phyloP scores from a whole-genome alignment of 257 asterid genomes.

The Buddleja alternifolia region DNA sequence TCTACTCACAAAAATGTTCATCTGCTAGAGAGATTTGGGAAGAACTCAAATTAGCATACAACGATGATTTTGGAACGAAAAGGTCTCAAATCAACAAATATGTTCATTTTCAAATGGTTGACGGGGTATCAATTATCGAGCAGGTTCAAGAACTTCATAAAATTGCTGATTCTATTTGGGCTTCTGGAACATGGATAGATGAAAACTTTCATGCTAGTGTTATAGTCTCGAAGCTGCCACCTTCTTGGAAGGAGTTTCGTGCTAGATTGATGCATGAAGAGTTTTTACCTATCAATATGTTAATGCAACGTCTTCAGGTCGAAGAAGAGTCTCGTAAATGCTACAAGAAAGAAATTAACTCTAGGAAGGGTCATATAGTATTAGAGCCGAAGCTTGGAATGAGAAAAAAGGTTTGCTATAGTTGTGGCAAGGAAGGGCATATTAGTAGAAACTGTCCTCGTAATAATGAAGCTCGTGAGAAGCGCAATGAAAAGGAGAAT shows the following conservation, averaged over 20 bases:
- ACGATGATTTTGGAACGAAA: constrained; percentile 68
- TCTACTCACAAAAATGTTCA: constrained; percentile 50
- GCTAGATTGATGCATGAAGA: constrained; percentile 56
- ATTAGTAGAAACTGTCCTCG: constrained; percentile 44
- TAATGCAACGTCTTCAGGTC: constrained; percentile 51
- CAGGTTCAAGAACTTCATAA: constrained; percentile 66
- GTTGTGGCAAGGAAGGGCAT: constrained; percentile 60
- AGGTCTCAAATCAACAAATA: constrained; percentile 65
- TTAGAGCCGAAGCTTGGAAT: constrained; percentile 31
- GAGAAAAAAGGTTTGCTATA: constrained; percentile 43
- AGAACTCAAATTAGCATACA: constrained; percentile 48
- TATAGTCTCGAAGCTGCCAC: constrained; percentile 74
- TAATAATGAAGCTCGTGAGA: constrained; percentile 30
- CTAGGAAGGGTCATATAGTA: constrained; percentile 25
- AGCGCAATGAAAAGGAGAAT: constrained; percentile 34
- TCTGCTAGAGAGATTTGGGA: constrained; percentile 78
- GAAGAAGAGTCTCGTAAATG: constrained; percentile 58
- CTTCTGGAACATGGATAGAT: constrained; percentile 64
- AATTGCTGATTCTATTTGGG: constrained; percentile 48
- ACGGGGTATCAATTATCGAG: constrained; percentile 54
- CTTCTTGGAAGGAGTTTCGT: constrained; percentile 70
- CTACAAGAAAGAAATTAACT: constrained; percentile 29
- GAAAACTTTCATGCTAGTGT: constrained; percentile 59
- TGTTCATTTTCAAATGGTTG: constrained; percentile 64
- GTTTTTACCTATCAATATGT: constrained; percentile 39